phyloP scores from a whole-genome alignment of 1,284 basidiomycete species.

The Cryptococcus wingfieldii region DNA sequence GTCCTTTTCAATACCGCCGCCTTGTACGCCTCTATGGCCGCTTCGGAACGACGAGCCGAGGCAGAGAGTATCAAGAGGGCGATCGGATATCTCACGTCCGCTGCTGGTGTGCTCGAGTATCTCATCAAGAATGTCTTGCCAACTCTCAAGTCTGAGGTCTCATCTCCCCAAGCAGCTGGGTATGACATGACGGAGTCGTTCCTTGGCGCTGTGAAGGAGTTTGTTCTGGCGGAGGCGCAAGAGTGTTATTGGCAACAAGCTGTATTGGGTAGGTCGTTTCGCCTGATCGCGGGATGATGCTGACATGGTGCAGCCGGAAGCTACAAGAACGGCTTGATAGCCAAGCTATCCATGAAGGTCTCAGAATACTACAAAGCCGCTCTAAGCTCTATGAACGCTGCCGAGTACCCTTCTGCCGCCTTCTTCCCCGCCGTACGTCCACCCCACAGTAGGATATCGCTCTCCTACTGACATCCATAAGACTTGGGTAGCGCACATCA shows the following conservation, averaged over 20 bases:
- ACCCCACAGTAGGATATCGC: neutral
- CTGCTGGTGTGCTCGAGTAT: constrained; percentile 70
- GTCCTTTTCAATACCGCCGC: constrained; percentile 80
- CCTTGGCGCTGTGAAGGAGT: constrained; percentile 62
- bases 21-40: constrained; percentile 58
- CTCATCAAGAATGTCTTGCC: constrained; percentile 60
- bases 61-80: constrained; percentile 71
- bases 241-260: constrained; percentile 97
- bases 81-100: constrained; percentile 66
- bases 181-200: constrained; percentile 64
- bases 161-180: constrained; percentile 38
- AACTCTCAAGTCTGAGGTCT: constrained; percentile 55
- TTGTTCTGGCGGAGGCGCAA: constrained; percentile 92
- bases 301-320: constrained; percentile 54
- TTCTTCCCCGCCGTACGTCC: constrained; percentile 44
- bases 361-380: constrained; percentile 65
- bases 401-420: constrained; percentile 48
- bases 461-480: constrained; percentile 37
- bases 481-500: constrained; percentile 78
- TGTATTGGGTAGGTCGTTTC: constrained; percentile 61
- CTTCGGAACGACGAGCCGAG: constrained; percentile 59
- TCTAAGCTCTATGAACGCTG: constrained; percentile 55
- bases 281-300: neutral
- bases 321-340: constrained; percentile 78
- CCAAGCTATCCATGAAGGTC: constrained; percentile 74